Evolutionary conservation across 75 land plant species (phyloP), one percentile per base, ranked within the genome.

Genomic region (Sequoia sempervirens): DNA sequence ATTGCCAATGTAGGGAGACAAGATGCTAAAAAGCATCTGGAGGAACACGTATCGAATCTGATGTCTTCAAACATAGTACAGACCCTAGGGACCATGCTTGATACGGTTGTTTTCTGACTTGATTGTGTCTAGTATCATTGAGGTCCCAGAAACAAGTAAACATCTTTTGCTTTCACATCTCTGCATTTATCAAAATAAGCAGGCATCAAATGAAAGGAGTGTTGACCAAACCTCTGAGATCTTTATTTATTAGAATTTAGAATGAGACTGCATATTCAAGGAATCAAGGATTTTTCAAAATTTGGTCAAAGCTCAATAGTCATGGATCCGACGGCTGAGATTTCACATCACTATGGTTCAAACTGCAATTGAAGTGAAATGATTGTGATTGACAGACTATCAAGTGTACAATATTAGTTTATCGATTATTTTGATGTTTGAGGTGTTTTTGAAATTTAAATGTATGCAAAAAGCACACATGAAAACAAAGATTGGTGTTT

Each of bases 1-100:
- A 97, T 97, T 76, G 99, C 97, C 9, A 97, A 97, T 87, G 99
- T 97, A 4, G 99, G 99, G 30, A 85, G 97, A 79, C 99, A 95
- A 83, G 99, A 97, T 81, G 99, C 99, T 14, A 97, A 97, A 90
- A 95, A 97, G 89, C 99, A 97, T 84, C 89, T 95, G 38, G 98
- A 97, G 81, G 99, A 95, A 87, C 94, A 96, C 84, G 97, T 96
- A 81, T 95, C 99, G 14, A 90, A 96, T 84, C 87, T 96, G 85
- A 96, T 95, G 99, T 96, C 99, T 9, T 95, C 99, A 41, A 95
- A 96, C 84, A 96, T 96, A 72, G 89, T 95, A 46, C 99, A 95
- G 84, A 96, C 95, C 12, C 84, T 96, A n/a, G 95, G 97, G 13
- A 95, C 99, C 50, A 95, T 96, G 99, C 90, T 95, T 38, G 94